A percentile compares a stretch with the other conserved stretches of the same genome.
Evolutionary conservation across 371 early-diverging fungal species (phyloP).

Genomic region (Mucor sp.): DNA sequence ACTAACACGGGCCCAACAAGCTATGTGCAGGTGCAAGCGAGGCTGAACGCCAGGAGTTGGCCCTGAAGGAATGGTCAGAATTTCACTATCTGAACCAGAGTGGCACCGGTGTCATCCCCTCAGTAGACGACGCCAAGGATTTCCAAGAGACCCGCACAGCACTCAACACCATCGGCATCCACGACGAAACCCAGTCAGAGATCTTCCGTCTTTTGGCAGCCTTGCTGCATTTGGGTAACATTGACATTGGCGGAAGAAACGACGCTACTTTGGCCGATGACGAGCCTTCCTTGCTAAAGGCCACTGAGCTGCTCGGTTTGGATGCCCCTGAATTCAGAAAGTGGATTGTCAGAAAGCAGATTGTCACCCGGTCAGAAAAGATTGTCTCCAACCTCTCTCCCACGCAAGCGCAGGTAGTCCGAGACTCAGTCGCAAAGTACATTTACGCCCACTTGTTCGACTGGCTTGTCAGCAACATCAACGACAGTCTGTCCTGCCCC

Average conservation of each 20-base stretch:
- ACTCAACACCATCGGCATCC: constrained; percentile 83
- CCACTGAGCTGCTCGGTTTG: constrained; percentile 75
- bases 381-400: constrained; percentile 78
- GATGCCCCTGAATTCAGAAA: constrained; percentile 76
- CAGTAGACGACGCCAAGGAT: constrained; percentile 90
- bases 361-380: constrained; percentile 84
- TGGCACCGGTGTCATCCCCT: constrained; percentile 74
- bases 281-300: constrained; percentile 69
- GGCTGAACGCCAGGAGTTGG: constrained; percentile 75
- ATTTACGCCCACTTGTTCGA: constrained; percentile 93
- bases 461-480: constrained; percentile 87
- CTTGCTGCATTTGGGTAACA: constrained; percentile 92
- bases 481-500: constrained; percentile 68
- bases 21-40: constrained; percentile 87
- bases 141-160: constrained; percentile 85
- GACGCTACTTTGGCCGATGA: constrained; percentile 77
- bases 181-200: constrained; percentile 75
- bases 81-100: constrained; percentile 91
- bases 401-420: constrained; percentile 77
- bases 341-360: constrained; percentile 92
- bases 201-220: constrained; percentile 90
- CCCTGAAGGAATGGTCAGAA: constrained; percentile 68
- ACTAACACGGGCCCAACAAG: constrained; percentile 28
- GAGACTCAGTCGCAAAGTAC: constrained; percentile 94
- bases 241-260: constrained; percentile 73